Conservation (phyloP, 192 early-diverging fungal genomes). For the Obelidium mucronatum region DNA sequence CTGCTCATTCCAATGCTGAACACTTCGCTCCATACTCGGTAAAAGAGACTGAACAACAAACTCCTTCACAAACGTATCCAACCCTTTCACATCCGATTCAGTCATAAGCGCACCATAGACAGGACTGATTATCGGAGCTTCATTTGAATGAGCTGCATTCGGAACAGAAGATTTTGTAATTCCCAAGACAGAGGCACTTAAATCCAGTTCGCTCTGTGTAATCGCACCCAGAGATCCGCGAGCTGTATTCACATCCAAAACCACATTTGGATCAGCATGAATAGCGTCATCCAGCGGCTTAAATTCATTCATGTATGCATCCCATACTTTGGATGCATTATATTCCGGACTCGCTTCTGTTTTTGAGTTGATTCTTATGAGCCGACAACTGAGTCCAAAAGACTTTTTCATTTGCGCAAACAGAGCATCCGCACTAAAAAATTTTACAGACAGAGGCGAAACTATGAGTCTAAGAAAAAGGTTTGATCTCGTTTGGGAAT, state of each 20-base stretch:
- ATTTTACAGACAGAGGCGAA: background rate
- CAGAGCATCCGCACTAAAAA: constrained; percentile 60
- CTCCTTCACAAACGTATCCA: constrained; percentile 63
- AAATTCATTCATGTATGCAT: constrained; percentile 46
- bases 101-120: constrained; percentile 15
- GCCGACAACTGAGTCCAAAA: constrained; percentile 67
- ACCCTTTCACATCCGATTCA: constrained; percentile 54
- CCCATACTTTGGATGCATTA: constrained; percentile 55
- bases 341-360: constrained; percentile 2
- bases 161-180: background rate
- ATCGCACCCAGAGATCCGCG: background rate
- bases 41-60: constrained; percentile 80
- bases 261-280: constrained; percentile 35
- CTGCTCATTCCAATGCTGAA: constrained; percentile 91
- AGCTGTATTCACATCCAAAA: background rate
- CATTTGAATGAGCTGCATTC: no score
- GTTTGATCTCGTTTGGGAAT: background rate
- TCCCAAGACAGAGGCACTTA: constrained; percentile 11
- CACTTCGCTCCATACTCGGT: constrained; percentile 88
- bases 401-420: constrained; percentile 71
- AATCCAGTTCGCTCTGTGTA: constrained; percentile 17
- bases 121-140: no score
- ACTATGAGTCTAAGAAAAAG: no score
- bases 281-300: constrained; percentile 41
- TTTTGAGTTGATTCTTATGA: constrained; percentile 69